Conservation (phyloP, 2,329 filamentous ascomycete species). For the Fusarium cicatricum region DNA sequence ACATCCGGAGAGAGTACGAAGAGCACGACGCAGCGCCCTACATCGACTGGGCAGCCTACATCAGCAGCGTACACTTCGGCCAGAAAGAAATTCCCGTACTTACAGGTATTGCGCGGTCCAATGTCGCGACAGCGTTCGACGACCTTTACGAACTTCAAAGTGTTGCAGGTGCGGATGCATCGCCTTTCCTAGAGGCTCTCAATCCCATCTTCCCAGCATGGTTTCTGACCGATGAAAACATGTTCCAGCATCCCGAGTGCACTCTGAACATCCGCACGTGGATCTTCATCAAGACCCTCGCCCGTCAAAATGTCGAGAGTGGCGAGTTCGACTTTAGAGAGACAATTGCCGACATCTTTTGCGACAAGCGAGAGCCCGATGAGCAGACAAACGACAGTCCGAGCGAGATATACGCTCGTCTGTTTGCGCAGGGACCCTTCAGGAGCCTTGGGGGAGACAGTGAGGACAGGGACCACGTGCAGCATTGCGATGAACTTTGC, state of each 20-base stretch:
- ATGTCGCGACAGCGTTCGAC: conserved; percentile 48
- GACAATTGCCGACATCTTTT: conserved; percentile 45
- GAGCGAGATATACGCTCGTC: neutral
- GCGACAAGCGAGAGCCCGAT: conserved; percentile 22
- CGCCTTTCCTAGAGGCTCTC: conserved; percentile 44
- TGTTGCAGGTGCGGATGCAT: conserved; percentile 15
- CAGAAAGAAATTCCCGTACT: neutral
- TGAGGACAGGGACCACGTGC: neutral
- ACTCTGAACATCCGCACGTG: conserved; percentile 51
- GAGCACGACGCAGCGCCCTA: conserved; percentile 34
- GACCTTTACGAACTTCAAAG: conserved; percentile 31
- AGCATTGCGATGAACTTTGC: conserved; percentile 30
- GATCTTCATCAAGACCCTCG: conserved; percentile 44
- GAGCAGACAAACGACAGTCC: neutral
- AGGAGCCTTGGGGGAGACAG: conserved; percentile 33
- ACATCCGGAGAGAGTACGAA: conserved; percentile 39
- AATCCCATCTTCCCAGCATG: conserved; percentile 44
- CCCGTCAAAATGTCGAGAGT: conserved; percentile 1
- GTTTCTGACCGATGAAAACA: conserved; percentile 35
- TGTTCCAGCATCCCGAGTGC: conserved; percentile 31
- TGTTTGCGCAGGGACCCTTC: conserved; percentile 39
- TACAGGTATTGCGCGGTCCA: conserved; percentile 44
- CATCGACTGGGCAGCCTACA: conserved; percentile 40
- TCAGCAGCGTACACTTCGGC: neutral
- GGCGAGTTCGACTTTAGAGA: conserved; percentile 21